Conservation (phyloP, 179 eudicot species). For the Sideroxylon spinosum region DNA sequence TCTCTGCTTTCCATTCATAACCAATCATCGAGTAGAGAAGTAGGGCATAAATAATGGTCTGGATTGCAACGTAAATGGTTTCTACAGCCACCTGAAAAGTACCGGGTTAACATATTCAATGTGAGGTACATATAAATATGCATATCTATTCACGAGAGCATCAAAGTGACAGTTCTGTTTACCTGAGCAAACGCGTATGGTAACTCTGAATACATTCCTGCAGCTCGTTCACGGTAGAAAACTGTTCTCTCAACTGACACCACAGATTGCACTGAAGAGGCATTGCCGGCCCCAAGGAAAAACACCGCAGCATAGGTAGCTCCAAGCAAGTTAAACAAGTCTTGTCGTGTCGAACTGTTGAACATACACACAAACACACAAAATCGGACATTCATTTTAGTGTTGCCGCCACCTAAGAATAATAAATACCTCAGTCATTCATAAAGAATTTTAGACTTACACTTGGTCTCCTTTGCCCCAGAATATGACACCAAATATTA, state of each 20-base stretch:
- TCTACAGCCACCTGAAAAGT: slow-evolving; percentile 60
- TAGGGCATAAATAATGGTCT: slow-evolving; percentile 36
- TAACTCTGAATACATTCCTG: slow-evolving; percentile 71
- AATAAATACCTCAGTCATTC: no score
- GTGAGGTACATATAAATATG: no score
- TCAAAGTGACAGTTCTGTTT: neutral
- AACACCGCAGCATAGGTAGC: slow-evolving; percentile 68
- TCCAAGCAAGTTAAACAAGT: slow-evolving; percentile 63
- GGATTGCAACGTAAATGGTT: slow-evolving; percentile 43
- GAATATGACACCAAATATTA: slow-evolving; percentile 58
- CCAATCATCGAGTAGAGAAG: slow-evolving; percentile 82
- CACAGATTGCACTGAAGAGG: slow-evolving; percentile 59
- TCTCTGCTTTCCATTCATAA: slow-evolving; percentile 49
- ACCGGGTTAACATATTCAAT: no score
- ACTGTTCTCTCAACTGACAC: slow-evolving; percentile 71
- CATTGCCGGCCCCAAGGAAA: slow-evolving; percentile 72
- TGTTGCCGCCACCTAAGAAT: no score
- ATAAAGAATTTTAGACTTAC: slow-evolving; percentile 31
- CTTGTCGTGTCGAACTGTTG: slow-evolving; percentile 49
- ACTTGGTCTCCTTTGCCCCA: slow-evolving; percentile 48
- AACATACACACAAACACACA: no score
- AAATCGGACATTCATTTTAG: no score
- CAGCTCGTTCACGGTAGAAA: slow-evolving; percentile 83
- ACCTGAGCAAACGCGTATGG: slow-evolving; percentile 89
- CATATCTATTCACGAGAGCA: neutral